Evolutionary conservation across 192 early-diverging fungal species (phyloP).

Genomic region (Backusella sp.): DNA sequence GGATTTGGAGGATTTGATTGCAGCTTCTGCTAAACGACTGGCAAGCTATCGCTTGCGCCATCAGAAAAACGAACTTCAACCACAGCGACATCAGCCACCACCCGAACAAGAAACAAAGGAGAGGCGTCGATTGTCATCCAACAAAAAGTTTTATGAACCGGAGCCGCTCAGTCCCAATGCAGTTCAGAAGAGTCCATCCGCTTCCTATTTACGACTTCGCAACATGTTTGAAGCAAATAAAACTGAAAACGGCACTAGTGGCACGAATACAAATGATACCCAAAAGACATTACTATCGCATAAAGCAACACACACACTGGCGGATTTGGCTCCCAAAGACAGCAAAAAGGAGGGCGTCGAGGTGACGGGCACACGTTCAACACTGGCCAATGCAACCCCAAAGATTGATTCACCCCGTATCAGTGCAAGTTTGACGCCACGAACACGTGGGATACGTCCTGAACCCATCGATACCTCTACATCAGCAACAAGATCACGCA

Average conservation of each 20-base stretch:
- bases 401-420: slow-evolving; percentile 14
- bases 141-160: neutral
- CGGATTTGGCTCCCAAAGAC: slow-evolving; percentile 6
- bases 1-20: slow-evolving; percentile 29
- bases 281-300: slow-evolving; percentile 1
- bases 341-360: neutral
- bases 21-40: slow-evolving; percentile 25
- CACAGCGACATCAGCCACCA: neutral
- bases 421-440: slow-evolving; percentile 13
- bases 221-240: slow-evolving; percentile 9
- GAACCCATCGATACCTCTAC: neutral
- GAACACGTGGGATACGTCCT: neutral
- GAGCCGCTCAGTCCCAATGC: neutral
- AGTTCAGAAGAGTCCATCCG: neutral
- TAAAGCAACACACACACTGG: slow-evolving; percentile 6
- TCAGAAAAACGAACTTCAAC: neutral
- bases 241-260: neutral
- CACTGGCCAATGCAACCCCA: slow-evolving; percentile 8
- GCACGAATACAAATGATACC: neutral
- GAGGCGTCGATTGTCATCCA: slow-evolving; percentile 1
- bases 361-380: neutral
- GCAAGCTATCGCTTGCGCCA: slow-evolving; percentile 17
- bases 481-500: neutral
- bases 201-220: slow-evolving; percentile 7
- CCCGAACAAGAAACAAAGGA: neutral